phyloP scores from a whole-genome alignment of 805 yeast species.

The Candida alai region DNA sequence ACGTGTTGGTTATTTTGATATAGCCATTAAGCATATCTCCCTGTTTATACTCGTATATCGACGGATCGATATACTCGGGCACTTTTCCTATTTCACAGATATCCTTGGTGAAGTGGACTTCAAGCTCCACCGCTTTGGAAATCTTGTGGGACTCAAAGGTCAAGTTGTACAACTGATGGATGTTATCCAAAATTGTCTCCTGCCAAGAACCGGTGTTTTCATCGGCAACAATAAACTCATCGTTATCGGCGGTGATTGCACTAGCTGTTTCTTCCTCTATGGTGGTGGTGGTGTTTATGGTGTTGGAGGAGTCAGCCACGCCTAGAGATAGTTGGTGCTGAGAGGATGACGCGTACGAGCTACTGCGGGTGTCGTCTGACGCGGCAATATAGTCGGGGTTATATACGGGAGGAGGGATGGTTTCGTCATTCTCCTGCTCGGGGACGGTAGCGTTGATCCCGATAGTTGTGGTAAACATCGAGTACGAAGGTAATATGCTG shows the following conservation, averaged over 20 bases:
- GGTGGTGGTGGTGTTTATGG: slow-evolving; percentile 2
- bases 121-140: slow-evolving; percentile 24
- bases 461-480: slow-evolving; percentile 25
- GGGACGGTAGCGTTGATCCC: slow-evolving; percentile 14
- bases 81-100: slow-evolving; percentile 24
- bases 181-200: slow-evolving; percentile 36
- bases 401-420: slow-evolving; percentile 9
- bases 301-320: neutral
- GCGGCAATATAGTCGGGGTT: neutral
- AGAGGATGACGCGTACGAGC: slow-evolving; percentile 1
- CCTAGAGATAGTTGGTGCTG: slow-evolving; percentile 1
- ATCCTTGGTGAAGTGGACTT: slow-evolving; percentile 31
- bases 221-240: slow-evolving; percentile 28
- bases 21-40: slow-evolving; percentile 69
- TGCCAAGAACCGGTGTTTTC: slow-evolving; percentile 32
- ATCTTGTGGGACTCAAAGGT: slow-evolving; percentile 23
- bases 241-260: slow-evolving; percentile 1
- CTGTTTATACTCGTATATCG: slow-evolving; percentile 50
- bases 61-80: slow-evolving; percentile 28
- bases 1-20: slow-evolving; percentile 39
- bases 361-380: slow-evolving; percentile 6
- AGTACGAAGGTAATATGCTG: slow-evolving; percentile 39
- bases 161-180: slow-evolving; percentile 30
- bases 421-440: slow-evolving; percentile 10
- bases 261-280: neutral